Base-by-base conservation (phyloP, 306 rosid species). In the Glycine tomentella region DNA sequence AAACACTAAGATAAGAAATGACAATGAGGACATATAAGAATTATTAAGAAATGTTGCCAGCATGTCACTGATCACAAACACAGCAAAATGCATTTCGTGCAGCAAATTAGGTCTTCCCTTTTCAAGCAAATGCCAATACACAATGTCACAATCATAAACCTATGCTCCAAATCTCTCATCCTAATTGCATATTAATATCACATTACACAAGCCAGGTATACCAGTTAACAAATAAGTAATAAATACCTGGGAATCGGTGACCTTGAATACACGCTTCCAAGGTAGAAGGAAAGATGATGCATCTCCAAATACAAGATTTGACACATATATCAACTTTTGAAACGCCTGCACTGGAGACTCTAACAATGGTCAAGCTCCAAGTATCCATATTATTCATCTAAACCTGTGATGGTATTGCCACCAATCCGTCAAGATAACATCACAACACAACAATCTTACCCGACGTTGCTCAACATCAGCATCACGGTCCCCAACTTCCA, bases 271-370 rank as follows among this genome's bases (percentile, higher is more conserved):
- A 76, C 98, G 99, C 86, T 93, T 96, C 99, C 99, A 96, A 81
- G 99, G 98, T 72, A 96, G 85, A 74, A 96, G 99, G 87, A 96
- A 96, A 73, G 97, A 80, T 9, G 99, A 90, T 16, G 99, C 99
- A n/a, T 96, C 97, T 46, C 98, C 97, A 78, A 96, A 96, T 78
- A 93, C 97, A 80, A 92, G 91, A 77, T 95, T 93, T 8, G 99
- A 96, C 74, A 96, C 94, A 83, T 93, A 96, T 67, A 96, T 90
- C 90, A 96, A 86, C 93, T 96, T 96, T 88, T 96, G 98, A 86
- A 96, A 96, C 25, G 97, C 99, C 99, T 96, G 99, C 98, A 92
- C 99, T 93, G 94, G 90, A 89, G 92, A 88, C 72, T n/a, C 92
- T 79, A 77, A 83, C 72, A 85, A 87, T 88, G 97, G 90, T 92